Evolutionary conservation across 2,329 filamentous ascomycete species (phyloP).

Genomic region (Paramyrothecium sp.): DNA sequence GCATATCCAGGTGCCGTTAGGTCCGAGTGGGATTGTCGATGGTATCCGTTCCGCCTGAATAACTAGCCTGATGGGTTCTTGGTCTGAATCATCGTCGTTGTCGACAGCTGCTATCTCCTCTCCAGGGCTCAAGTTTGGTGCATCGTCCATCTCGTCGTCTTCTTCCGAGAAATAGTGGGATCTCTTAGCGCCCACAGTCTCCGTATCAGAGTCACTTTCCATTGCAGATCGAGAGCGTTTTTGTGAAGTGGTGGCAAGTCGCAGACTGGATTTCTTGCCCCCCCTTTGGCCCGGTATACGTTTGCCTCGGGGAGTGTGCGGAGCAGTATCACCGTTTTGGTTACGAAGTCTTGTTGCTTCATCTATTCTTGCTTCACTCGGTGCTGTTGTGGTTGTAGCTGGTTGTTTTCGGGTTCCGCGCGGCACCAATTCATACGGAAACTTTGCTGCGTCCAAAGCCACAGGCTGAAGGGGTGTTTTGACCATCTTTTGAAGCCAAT

Average conservation of each 20-base stretch:
- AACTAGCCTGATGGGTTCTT: conserved; percentile 38
- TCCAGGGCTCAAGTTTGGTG: conserved; percentile 13
- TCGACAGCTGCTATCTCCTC: not conserved
- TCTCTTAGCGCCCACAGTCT: conserved; percentile 26
- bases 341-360: not conserved
- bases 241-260: conserved; percentile 37
- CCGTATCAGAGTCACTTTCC: conserved; percentile 37
- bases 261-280: conserved; percentile 44
- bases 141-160: conserved; percentile 31
- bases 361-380: not conserved
- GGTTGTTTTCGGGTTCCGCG: conserved; percentile 15
- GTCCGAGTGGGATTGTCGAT: conserved; percentile 48
- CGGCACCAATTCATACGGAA: conserved; percentile 23
- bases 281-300: conserved; percentile 31
- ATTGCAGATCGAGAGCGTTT: conserved; percentile 41
- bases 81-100: conserved; percentile 4
- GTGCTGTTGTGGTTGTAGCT: not conserved
- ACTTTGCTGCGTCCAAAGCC: conserved; percentile 23
- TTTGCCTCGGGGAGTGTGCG: conserved; percentile 26
- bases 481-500: conserved; percentile 30
- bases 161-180: conserved; percentile 28
- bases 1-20: conserved; percentile 66
- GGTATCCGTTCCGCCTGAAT: conserved; percentile 50
- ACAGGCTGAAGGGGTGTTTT: conserved; percentile 21
- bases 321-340: conserved; percentile 6